These are phyloP conservation scores for Tieghemiomyces parasiticus DNA, from an alignment of 192 early-diverging fungal genomes.

Conservation along the genomic window DNA sequence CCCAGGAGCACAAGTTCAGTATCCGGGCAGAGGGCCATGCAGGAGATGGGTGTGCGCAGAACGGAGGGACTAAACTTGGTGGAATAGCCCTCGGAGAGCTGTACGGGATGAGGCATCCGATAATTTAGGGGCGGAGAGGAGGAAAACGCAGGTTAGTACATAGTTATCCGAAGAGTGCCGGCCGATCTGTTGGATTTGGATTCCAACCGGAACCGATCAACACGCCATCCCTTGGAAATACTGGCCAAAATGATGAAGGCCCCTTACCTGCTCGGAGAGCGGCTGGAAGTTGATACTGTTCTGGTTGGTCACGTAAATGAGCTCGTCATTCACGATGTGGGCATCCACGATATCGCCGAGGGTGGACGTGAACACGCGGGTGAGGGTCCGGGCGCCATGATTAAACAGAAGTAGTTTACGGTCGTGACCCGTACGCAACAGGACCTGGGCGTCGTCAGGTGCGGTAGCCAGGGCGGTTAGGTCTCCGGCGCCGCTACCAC, in stretches of 20 bases:
- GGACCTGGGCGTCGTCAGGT: not conserved
- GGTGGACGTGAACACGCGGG: not conserved
- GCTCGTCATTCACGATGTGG: conserved; percentile 3
- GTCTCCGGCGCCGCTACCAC: not conserved
- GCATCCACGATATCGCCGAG: conserved; percentile 4
- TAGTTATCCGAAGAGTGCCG: not conserved
- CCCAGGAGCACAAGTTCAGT: conserved; percentile 7
- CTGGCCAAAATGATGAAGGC: not conserved
- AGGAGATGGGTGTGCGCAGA: not conserved
- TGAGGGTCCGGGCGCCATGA: not conserved
- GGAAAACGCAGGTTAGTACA: too few relatives aligned
- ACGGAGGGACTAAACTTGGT: conserved; percentile 6
- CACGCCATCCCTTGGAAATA: not conserved
- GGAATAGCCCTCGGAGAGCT: conserved; percentile 8
- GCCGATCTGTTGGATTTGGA: not conserved
- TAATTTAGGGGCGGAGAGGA: not conserved
- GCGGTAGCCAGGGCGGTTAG: not conserved
- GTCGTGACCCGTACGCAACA: not conserved
- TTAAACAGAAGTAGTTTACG: not conserved
- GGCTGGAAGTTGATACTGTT: conserved; percentile 5
- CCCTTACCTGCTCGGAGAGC: conserved; percentile 6
- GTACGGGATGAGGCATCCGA: not conserved
- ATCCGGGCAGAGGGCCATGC: conserved; percentile 1
- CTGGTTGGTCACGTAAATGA: conserved; percentile 9
- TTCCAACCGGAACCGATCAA: not conserved